Evolutionary conservation across 2,329 filamentous ascomycete species (phyloP), one percentile per base, ranked within the genome.

Genomic region (Metarhizium sp.): DNA sequence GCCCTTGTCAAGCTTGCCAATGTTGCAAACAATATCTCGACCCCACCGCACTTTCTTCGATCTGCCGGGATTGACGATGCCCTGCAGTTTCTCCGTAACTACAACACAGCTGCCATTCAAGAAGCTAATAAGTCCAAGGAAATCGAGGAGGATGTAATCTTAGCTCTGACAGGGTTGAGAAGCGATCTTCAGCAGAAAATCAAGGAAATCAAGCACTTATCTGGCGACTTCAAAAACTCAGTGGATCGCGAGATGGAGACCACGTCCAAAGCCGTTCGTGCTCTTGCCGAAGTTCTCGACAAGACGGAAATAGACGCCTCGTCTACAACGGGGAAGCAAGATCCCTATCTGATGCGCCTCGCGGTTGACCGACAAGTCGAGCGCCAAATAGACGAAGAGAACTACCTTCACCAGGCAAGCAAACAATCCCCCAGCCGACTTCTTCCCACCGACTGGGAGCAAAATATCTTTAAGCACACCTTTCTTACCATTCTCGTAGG

Each of bases 161-260:
- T 89, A 52, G 91, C 92, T 53, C 77, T 99, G 55, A 90, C 86
- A 2, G 91, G 91, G 1, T 75, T 99, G 54, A 79, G 94, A 56
- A 92, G 85, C 65, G 94, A 99, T 69, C 77, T 99, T 18, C 87
- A 88, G 59, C 90, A 95, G 69, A 99, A 99, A 75, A 95, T 95
- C 71, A 99, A 97, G 72, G 94, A 99, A 73, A 99, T 99, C 75
- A 96, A 95, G 74, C 87, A 85, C 61, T 76, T 99, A 16, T 88
- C 90, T 6, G 88, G 91, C 16, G 94, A 99, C 70, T 99, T 99
- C 74, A 96, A 96, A 73, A 99, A 96, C 68, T 88, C 87, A 0
- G 91, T 99, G 10, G 90, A 96, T 30, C 96, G 92, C 73, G 94
- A 97, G 71, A 92, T 95, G 76, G 92, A 96, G 20, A 76, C 71